These are phyloP conservation scores for Schwanniomyces polymorphus DNA, from an alignment of 805 yeast species.

Conservation along the genomic window DNA sequence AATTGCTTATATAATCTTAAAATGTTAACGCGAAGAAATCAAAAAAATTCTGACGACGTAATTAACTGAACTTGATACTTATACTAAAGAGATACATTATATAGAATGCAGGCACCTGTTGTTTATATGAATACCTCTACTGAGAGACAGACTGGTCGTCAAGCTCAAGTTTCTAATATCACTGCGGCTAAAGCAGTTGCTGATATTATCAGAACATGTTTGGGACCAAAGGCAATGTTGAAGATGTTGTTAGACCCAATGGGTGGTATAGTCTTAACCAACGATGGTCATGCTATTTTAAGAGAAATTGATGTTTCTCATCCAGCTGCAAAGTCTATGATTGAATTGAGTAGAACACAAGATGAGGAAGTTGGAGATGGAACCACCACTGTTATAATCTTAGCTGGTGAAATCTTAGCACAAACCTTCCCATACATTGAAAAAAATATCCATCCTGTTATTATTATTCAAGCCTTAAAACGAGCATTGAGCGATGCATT, in stretches of 20 bases:
- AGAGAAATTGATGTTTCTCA: slow-evolving; percentile 97
- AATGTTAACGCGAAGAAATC: slow-evolving; percentile 1
- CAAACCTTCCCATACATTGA: slow-evolving; percentile 94
- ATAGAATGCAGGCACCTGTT: slow-evolving; percentile 47
- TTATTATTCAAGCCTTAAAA: slow-evolving; percentile 90
- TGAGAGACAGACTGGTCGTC: slow-evolving; percentile 93
- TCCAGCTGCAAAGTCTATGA: slow-evolving; percentile 99
- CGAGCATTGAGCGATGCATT: slow-evolving; percentile 89
- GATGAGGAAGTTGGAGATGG: slow-evolving; percentile 99
- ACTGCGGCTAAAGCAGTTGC: slow-evolving; percentile 99
- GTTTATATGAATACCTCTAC: slow-evolving; percentile 69
- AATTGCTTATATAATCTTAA: slow-evolving; percentile 1
- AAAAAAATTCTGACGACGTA: slow-evolving; percentile 3
- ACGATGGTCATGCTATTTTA: slow-evolving; percentile 97
- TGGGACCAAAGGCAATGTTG: slow-evolving; percentile 98
- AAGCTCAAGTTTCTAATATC: slow-evolving; percentile 94
- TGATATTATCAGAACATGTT: slow-evolving; percentile 94
- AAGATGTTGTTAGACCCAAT: slow-evolving; percentile 97
- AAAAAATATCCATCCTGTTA: slow-evolving; percentile 95
- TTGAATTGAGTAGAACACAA: slow-evolving; percentile 93
- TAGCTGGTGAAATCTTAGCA: slow-evolving; percentile 96
- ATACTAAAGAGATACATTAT: background rate
- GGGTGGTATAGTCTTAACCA: slow-evolving; percentile 94
- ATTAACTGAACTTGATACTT: background rate
- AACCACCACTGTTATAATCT: slow-evolving; percentile 93